These are phyloP conservation scores for Acrocalymma vagum DNA, from an alignment of 2,329 filamentous ascomycete species.

Conservation along the genomic window DNA sequence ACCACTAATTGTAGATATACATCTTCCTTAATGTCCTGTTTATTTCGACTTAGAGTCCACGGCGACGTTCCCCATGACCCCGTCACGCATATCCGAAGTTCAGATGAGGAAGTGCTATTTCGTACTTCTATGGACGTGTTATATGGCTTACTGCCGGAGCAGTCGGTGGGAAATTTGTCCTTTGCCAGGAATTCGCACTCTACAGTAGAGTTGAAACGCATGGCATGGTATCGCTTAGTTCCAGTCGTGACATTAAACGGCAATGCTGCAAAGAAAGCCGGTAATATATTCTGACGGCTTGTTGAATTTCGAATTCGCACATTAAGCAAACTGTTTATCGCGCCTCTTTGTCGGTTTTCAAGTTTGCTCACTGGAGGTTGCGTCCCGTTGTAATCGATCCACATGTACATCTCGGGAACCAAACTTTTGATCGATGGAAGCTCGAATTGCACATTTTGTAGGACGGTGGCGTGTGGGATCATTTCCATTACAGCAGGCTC, in stretches of 20 bases:
- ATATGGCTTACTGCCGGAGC: constrained; percentile 1
- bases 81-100: constrained; percentile 16
- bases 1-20: constrained; percentile 10
- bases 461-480: constrained; percentile 16
- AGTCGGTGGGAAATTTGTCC: not conserved
- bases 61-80: constrained; percentile 9
- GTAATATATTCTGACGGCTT: not conserved
- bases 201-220: constrained; percentile 15
- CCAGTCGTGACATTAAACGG: constrained; percentile 13
- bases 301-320: not conserved
- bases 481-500: constrained; percentile 14
- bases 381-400: too few relatives aligned
- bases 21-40: constrained; percentile 15
- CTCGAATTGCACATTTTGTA: constrained; percentile 8
- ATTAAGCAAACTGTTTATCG: constrained; percentile 1
- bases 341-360: not conserved
- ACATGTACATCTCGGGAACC: constrained; percentile 2
- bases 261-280: constrained; percentile 6
- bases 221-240: constrained; percentile 14
- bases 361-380: not conserved
- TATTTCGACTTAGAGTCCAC: constrained; percentile 17
- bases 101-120: too few relatives aligned
- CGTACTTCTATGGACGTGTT: too few relatives aligned
- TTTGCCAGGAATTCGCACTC: constrained; percentile 6
- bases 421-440: constrained; percentile 3